Evolutionary conservation across 331 rosid genomes (phyloP), one percentile per base, ranked within the genome.

Genomic region (Rhamnella rubrinervis): DNA sequence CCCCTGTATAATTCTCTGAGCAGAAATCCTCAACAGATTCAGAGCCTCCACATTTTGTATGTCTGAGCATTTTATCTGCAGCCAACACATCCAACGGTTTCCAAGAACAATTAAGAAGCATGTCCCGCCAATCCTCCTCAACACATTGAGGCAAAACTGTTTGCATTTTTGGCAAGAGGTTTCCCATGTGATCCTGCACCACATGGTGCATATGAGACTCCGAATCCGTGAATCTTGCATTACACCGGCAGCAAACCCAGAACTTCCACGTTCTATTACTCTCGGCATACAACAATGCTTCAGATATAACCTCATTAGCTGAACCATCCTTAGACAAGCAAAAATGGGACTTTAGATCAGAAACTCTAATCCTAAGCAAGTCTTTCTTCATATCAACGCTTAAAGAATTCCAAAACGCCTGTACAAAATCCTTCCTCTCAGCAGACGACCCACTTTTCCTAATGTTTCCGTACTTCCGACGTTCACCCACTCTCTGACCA

Each of bases 31-130:
- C 91, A 46, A 47, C 79, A 59, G 83, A 67, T 40, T 78, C 78
- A 35, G 85, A 73, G 49, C 66, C 77, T 18, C 73, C 80, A 56
- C 65, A 66, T 59, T 73, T 85, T 40, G 74, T 75, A 80, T 77
- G 72, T 47, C 66, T 78, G n/a, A 95, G 72, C 96, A 89, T 86
- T 80, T 77, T 79, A 72, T 85, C 85, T 16, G 96, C 85, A 67
- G 96, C 96, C 15, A 82, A 78, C 58, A 84, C 82, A 65, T 95
- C 96, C 77, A 95, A 51, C 18, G 99, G 88, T 74, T 86, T 95
- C 97, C 97, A 95, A 71, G 96, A 78, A 81, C 85, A 83, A 60
- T 82, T 83, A 40, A 77, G 92, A 85, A 95, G 85, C 96, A 87
- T 86, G 81, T 89, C 90, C 53, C 75, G 70, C 99, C 93, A 87